Evolutionary conservation across 148 eudicot species (phyloP).

Genomic region (Rheum nobile): DNA sequence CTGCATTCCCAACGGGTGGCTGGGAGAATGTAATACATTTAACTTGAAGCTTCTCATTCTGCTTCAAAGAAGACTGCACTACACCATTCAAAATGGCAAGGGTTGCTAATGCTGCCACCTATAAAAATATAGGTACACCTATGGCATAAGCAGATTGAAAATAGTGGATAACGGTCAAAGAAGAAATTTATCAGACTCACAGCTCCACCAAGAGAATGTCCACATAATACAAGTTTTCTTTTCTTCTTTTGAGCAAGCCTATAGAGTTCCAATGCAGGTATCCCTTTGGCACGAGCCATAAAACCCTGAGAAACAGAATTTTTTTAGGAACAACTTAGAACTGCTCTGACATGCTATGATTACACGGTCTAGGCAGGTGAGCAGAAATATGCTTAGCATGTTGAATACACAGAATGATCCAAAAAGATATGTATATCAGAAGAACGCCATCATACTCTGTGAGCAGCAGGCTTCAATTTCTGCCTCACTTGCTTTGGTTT

Average conservation of each 20-base stretch:
- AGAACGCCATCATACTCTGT: constrained; percentile 47
- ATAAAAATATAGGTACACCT: constrained; percentile 9
- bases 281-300: constrained; percentile 99
- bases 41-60: constrained; percentile 66
- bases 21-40: constrained; percentile 98
- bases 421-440: neutral
- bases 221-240: constrained; percentile 89
- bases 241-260: constrained; percentile 95
- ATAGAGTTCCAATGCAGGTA: constrained; percentile 91
- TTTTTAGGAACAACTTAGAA: constrained; percentile 1
- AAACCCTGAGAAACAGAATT: constrained; percentile 53
- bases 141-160: constrained; percentile 5
- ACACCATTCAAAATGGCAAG: constrained; percentile 90
- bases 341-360: neutral
- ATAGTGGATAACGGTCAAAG: constrained; percentile 7
- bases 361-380: neutral
- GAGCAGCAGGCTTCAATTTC: constrained; percentile 82
- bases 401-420: neutral
- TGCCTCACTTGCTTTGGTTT: constrained; percentile 46
- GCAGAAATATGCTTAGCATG: neutral
- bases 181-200: constrained; percentile 35
- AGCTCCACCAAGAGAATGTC: constrained; percentile 99
- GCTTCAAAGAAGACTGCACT: constrained; percentile 60
- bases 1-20: constrained; percentile 99
- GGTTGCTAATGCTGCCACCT: constrained; percentile 98